Percentiles rank a stretch among this genome's conserved stretches.
Evolutionary conservation across 768 basidiomycete genomes (phyloP).

Genomic region (Melanogaster broomeanus): DNA sequence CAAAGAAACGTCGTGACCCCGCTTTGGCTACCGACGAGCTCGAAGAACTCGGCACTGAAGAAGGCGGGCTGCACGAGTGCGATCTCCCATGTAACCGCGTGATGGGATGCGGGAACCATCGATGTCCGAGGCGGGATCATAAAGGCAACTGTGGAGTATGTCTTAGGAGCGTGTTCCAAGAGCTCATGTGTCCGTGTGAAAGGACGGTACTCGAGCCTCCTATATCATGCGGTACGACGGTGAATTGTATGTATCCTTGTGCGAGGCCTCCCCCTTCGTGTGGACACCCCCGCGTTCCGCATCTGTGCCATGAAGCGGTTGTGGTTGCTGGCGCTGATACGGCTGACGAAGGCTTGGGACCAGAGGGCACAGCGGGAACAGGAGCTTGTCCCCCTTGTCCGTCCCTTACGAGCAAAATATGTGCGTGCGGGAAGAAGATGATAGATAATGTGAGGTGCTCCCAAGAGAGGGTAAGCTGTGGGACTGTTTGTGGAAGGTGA

Average conservation of each 20-base stretch:
- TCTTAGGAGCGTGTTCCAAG: conserved; percentile 88
- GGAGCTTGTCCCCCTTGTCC: conserved; percentile 82
- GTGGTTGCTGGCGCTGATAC: conserved; percentile 28
- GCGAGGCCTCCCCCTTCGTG: conserved; percentile 67
- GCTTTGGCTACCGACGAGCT: conserved; percentile 18
- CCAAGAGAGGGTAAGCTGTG: conserved; percentile 79
- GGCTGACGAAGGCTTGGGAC: conserved; percentile 24
- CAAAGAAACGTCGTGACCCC: conserved; percentile 53
- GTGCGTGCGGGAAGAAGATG: conserved; percentile 87
- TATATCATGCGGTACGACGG: conserved; percentile 79
- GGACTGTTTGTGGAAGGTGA: conserved; percentile 74
- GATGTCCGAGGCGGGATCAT: conserved; percentile 82
- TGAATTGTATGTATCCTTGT: conserved; percentile 83
- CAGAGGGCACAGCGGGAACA: neutral
- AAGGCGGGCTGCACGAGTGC: conserved; percentile 78
- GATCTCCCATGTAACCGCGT: conserved; percentile 76
- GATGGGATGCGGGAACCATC: conserved; percentile 76
- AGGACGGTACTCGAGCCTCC: conserved; percentile 89
- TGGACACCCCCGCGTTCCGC: conserved; percentile 77
- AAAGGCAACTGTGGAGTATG: conserved; percentile 81
- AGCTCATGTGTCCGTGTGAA: conserved; percentile 84
- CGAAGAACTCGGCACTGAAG: conserved; percentile 50
- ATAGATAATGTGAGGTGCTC: conserved; percentile 85
- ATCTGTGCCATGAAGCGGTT: conserved; percentile 80
- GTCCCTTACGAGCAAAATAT: conserved; percentile 73